A percentile compares a stretch with the other conserved stretches of the same genome.
Conservation (phyloP, 495 filamentous ascomycete genomes). For the Apodospora peruviana region DNA sequence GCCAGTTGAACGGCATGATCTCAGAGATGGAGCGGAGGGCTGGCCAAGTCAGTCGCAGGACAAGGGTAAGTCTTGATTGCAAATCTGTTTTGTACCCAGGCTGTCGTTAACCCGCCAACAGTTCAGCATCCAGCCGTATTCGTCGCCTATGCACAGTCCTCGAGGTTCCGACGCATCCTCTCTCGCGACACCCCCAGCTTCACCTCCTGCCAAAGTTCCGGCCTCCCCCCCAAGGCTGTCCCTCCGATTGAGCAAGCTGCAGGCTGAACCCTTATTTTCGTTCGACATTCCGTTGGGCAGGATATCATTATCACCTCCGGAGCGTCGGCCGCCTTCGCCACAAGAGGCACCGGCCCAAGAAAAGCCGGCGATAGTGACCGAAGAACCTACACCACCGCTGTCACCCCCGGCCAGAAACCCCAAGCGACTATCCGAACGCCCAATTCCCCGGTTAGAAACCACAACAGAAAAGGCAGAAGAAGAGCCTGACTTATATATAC, state of each 20-base stretch:
- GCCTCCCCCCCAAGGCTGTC: constrained; percentile 16
- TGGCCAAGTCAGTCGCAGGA: constrained; percentile 64
- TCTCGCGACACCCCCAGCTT: constrained; percentile 14
- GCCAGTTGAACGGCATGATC: constrained; percentile 61
- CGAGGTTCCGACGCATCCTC: constrained; percentile 22
- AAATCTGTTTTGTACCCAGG: background rate
- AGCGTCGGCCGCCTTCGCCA: background rate
- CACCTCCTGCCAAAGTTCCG: no score
- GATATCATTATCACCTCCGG: background rate
- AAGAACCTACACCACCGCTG: no score
- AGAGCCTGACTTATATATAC: constrained; percentile 33
- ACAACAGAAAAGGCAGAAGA: constrained; percentile 12
- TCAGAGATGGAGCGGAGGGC: constrained; percentile 74
- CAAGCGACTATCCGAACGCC: constrained; percentile 20
- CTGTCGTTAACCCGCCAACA: constrained; percentile 6
- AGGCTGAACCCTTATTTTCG: constrained; percentile 6
- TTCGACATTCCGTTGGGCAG: constrained; percentile 13
- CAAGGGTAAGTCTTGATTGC: constrained; percentile 40
- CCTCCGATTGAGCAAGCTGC: constrained; percentile 12
- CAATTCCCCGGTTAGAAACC: constrained; percentile 8
- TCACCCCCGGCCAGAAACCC: constrained; percentile 24
- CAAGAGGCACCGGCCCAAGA: background rate
- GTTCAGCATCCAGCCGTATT: constrained; percentile 17
- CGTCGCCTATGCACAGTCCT: constrained; percentile 22
- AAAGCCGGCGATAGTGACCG: background rate